phyloP scores from a whole-genome alignment of 768 basidiomycete genomes.

The Termitomyces sp. region DNA sequence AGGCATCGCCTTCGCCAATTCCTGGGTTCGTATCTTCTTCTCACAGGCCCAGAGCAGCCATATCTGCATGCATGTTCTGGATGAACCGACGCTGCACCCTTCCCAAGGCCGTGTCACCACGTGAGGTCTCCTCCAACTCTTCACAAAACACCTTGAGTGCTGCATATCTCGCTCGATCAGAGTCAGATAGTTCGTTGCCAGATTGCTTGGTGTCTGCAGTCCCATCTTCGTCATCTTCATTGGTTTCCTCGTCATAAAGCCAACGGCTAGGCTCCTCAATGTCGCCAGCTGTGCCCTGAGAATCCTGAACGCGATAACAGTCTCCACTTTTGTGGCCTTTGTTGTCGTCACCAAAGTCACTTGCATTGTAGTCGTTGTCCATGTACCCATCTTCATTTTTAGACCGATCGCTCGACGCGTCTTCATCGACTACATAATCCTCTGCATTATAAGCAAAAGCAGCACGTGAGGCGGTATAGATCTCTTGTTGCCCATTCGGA shows the following conservation, averaged over 20 bases:
- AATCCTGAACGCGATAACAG: not conserved
- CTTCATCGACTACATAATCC: not conserved
- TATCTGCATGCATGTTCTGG: not conserved
- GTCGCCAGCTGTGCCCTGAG: not conserved
- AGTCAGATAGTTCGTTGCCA: not conserved
- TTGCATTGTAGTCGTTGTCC: not conserved
- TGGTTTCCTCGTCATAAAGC: not conserved
- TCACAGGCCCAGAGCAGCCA: not conserved
- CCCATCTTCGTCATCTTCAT: not conserved
- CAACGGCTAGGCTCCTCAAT: not conserved
- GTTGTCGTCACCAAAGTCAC: not conserved
- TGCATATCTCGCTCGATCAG: not conserved
- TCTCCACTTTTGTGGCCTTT: not conserved
- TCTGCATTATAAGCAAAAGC: not conserved
- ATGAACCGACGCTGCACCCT: not conserved
- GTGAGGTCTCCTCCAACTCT: constrained; percentile 4
- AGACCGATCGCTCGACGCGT: not conserved
- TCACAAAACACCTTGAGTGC: not conserved
- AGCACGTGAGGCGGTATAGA: not conserved
- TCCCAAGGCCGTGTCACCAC: not conserved
- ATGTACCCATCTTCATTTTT: not conserved
- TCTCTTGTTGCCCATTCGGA: not conserved
- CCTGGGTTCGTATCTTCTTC: not conserved
- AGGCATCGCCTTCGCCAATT: not conserved
- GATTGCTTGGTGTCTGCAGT: not conserved